phyloP scores from a whole-genome alignment of 2,329 filamentous ascomycete species.

The Thielaviopsis ethacetica region DNA sequence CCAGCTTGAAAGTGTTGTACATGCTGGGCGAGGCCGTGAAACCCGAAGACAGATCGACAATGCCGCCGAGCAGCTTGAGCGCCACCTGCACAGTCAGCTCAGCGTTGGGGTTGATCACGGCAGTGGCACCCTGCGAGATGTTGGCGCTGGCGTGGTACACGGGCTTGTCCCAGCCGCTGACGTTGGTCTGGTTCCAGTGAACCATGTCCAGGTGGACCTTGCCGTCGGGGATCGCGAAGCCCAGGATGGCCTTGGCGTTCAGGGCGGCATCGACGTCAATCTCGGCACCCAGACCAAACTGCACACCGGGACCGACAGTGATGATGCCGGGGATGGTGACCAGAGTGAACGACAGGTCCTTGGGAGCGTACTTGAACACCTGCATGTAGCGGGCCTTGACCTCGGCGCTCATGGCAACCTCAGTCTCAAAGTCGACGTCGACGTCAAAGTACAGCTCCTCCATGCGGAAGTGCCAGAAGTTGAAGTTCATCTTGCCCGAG shows the following conservation, averaged over 20 bases:
- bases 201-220: slow-evolving; percentile 25
- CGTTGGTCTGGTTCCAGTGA: slow-evolving; percentile 16
- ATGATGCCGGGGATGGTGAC: slow-evolving; percentile 26
- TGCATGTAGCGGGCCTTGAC: slow-evolving; percentile 20
- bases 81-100: slow-evolving; percentile 24
- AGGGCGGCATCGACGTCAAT: slow-evolving; percentile 21
- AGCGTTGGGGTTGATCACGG: slow-evolving; percentile 19
- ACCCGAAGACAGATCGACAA: slow-evolving; percentile 23
- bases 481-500: slow-evolving; percentile 26
- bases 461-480: slow-evolving; percentile 20
- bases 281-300: slow-evolving; percentile 23
- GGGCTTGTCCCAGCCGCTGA: slow-evolving; percentile 21
- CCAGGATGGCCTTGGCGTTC: slow-evolving; percentile 18
- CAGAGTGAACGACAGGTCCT: slow-evolving; percentile 21
- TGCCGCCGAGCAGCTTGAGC: slow-evolving; percentile 21
- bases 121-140: slow-evolving; percentile 19
- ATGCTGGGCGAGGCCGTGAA: slow-evolving; percentile 22
- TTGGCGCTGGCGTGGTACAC: slow-evolving; percentile 21
- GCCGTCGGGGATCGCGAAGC: slow-evolving; percentile 20
- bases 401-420: slow-evolving; percentile 21
- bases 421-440: slow-evolving; percentile 22
- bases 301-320: slow-evolving; percentile 22
- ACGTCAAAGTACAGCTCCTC: slow-evolving; percentile 26
- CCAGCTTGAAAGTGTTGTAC: slow-evolving; percentile 21
- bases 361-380: slow-evolving; percentile 21